Evolutionary conservation across 75 land plant species (phyloP).

Genomic region (Picea sitchensis): DNA sequence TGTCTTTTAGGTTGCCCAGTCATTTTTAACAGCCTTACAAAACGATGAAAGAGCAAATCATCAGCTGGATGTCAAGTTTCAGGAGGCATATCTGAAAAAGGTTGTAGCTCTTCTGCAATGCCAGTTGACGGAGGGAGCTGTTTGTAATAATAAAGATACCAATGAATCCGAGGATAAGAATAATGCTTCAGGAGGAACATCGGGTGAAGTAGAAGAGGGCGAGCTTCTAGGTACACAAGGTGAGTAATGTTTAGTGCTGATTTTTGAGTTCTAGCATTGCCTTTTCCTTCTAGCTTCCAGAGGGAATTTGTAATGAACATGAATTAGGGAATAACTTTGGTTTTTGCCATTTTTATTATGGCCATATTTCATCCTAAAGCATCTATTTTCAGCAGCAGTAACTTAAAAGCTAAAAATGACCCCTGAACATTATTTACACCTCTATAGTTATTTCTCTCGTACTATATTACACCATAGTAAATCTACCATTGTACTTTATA

Average conservation of each 20-base stretch:
- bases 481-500: too few species aligned
- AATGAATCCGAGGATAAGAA: neutral
- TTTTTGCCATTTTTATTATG: neutral
- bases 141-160: slow-evolving; percentile 28
- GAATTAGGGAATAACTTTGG: neutral
- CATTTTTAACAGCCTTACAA: slow-evolving; percentile 79
- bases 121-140: slow-evolving; percentile 88
- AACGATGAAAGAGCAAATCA: slow-evolving; percentile 95
- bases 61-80: slow-evolving; percentile 97
- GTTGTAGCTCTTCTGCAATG: slow-evolving; percentile 85
- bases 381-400: neutral
- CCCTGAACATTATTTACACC: neutral
- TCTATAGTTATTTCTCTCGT: too few species aligned
- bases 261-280: neutral
- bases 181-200: slow-evolving; percentile 15
- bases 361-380: neutral
- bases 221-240: slow-evolving; percentile 91
- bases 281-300: neutral
- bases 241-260: slow-evolving; percentile 7
- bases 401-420: neutral
- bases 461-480: too few species aligned
- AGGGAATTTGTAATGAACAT: neutral
- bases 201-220: slow-evolving; percentile 94
- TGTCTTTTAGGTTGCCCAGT: slow-evolving; percentile 75
- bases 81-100: slow-evolving; percentile 84